Evolutionary conservation across 2,329 filamentous ascomycete species (phyloP).

Genomic region (Diaporthe sp.): DNA sequence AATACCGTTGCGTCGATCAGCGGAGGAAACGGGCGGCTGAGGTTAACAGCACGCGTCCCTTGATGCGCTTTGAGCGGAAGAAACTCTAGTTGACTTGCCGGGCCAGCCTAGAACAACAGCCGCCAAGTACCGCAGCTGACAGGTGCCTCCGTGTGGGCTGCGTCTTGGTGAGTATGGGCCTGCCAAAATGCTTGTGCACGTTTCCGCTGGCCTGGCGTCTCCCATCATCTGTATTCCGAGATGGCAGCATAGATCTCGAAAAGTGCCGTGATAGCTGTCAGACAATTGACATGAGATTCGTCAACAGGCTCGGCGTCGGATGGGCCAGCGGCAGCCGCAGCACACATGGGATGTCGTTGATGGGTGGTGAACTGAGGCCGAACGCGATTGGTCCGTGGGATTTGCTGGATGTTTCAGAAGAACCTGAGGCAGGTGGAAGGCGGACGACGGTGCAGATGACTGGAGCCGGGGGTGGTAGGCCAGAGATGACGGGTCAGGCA

Average conservation of each 20-base stretch:
- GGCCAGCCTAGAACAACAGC: conserved; percentile 16
- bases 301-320: conserved; percentile 10
- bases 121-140: conserved; percentile 11
- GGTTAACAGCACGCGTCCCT: conserved; percentile 20
- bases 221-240: conserved; percentile 32
- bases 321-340: conserved; percentile 23
- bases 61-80: conserved; percentile 15
- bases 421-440: conserved; percentile 39
- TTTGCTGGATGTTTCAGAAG: conserved; percentile 42
- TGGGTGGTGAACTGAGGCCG: conserved; percentile 6
- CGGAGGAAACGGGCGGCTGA: conserved; percentile 19
- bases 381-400: conserved; percentile 33
- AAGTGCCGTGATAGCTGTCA: conserved; percentile 23
- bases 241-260: conserved; percentile 27
- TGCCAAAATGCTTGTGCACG: conserved; percentile 13
- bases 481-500: conserved; percentile 27
- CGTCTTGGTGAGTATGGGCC: not conserved
- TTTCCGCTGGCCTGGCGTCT: conserved; percentile 10
- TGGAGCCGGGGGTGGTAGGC: conserved; percentile 18
- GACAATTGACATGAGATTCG: conserved; percentile 23
- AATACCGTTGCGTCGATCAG: conserved; percentile 16
- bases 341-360: conserved; percentile 33
- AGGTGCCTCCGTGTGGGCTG: conserved; percentile 8
- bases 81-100: conserved; percentile 23
- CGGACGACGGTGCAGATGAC: conserved; percentile 23